phyloP scores from a whole-genome alignment of 2,329 filamentous ascomycete species.

The Pseudocercospora cruenta region DNA sequence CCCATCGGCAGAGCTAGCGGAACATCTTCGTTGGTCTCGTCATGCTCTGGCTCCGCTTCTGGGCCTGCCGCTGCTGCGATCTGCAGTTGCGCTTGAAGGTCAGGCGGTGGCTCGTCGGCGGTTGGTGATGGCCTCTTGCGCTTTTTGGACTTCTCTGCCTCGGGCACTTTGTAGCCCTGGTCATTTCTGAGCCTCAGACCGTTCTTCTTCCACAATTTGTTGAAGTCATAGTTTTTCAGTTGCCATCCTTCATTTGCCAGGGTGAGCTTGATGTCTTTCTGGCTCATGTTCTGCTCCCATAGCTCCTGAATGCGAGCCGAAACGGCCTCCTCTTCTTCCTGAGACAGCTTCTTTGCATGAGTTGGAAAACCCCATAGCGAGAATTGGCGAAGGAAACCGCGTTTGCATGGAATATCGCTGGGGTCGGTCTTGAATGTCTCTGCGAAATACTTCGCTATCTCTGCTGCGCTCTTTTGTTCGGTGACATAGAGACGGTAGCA shows the following conservation, averaged over 20 bases:
- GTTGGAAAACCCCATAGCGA: slow-evolving; percentile 72
- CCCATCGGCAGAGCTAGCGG: slow-evolving; percentile 16
- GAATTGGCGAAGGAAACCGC: slow-evolving; percentile 34
- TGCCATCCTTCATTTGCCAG: slow-evolving; percentile 73
- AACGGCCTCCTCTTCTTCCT: slow-evolving; percentile 69
- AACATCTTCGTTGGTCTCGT: background rate
- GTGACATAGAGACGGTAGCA: slow-evolving; percentile 76
- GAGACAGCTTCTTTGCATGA: slow-evolving; percentile 68
- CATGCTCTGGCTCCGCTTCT: background rate
- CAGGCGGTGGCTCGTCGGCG: background rate
- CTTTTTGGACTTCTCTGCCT: slow-evolving; percentile 46
- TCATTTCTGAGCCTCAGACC: slow-evolving; percentile 43
- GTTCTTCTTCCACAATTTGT: slow-evolving; percentile 64
- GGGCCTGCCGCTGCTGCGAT: slow-evolving; percentile 1
- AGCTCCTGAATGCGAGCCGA: slow-evolving; percentile 73
- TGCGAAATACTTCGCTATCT: slow-evolving; percentile 72
- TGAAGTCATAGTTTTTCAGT: slow-evolving; percentile 60
- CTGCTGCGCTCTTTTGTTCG: slow-evolving; percentile 71
- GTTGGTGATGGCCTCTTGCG: slow-evolving; percentile 19
- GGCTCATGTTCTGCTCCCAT: slow-evolving; percentile 74
- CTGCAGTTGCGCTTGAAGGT: background rate
- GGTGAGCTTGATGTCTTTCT: slow-evolving; percentile 72
- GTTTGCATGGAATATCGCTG: slow-evolving; percentile 59
- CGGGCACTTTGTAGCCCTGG: slow-evolving; percentile 26
- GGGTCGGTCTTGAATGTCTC: slow-evolving; percentile 46